phyloP scores from a whole-genome alignment of 106 monocot species.

The Dendrobium chrysotoxum region DNA sequence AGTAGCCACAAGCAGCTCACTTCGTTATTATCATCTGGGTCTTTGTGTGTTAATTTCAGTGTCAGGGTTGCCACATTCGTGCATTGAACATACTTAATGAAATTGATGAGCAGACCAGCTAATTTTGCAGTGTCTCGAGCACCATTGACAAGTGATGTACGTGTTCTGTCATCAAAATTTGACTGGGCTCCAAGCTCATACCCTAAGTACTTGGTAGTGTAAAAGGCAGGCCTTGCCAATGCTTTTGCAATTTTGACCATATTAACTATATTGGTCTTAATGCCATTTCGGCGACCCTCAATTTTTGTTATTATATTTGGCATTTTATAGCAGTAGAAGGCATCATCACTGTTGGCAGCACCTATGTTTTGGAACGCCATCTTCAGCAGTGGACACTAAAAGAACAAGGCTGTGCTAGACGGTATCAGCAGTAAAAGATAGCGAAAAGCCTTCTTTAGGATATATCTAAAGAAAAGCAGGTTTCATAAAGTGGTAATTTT shows the following conservation, averaged over 20 bases:
- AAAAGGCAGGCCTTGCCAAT: slow-evolving; percentile 54
- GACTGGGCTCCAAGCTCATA: slow-evolving; percentile 84
- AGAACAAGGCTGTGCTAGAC: background rate
- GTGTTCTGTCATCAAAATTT: slow-evolving; percentile 73
- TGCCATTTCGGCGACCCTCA: slow-evolving; percentile 81
- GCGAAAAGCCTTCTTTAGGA: background rate
- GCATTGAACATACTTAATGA: slow-evolving; percentile 79
- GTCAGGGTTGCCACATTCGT: slow-evolving; percentile 76
- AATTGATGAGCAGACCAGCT: slow-evolving; percentile 60
- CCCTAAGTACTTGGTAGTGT: slow-evolving; percentile 81
- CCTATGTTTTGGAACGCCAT: slow-evolving; percentile 80
- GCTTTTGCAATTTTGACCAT: slow-evolving; percentile 90
- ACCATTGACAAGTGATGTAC: slow-evolving; percentile 61
- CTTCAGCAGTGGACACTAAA: slow-evolving; percentile 6
- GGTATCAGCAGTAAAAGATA: slow-evolving; percentile 1
- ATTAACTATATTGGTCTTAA: slow-evolving; percentile 81
- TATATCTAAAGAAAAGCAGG: slow-evolving; percentile 3
- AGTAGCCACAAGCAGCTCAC: slow-evolving; percentile 72
- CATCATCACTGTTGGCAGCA: slow-evolving; percentile 76
- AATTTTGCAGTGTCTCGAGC: slow-evolving; percentile 78
- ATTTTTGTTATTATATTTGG: slow-evolving; percentile 84
- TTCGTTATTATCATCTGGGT: slow-evolving; percentile 64
- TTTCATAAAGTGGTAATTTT: slow-evolving; percentile 14
- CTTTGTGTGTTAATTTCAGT: slow-evolving; percentile 66
- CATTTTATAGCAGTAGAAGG: slow-evolving; percentile 90